Conservation (phyloP, 306 rosid species). For the Begonia fuchsioides region DNA sequence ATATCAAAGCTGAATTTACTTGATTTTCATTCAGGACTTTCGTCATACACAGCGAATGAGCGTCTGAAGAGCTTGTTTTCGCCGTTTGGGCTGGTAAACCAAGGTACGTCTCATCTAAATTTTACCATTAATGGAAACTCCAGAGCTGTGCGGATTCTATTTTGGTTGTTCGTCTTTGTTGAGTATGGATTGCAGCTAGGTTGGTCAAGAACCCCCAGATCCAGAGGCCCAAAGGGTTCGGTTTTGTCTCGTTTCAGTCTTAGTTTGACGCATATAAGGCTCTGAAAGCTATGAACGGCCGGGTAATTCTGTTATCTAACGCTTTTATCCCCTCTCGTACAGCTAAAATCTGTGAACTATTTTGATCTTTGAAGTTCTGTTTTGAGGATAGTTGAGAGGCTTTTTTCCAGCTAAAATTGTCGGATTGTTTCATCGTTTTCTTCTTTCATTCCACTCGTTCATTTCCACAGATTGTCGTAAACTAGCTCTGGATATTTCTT, state of each 20-base stretch:
- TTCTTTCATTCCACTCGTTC: no score
- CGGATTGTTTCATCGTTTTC: no score
- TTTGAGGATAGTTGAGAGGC: no score
- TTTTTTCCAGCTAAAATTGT: no score
- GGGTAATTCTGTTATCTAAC: slow-evolving; percentile 32
- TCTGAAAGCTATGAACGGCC: slow-evolving; percentile 60
- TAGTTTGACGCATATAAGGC: no score
- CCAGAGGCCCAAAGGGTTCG: no score
- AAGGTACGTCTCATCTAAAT: slow-evolving; percentile 22
- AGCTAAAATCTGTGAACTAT: no score
- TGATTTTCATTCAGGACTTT: slow-evolving; percentile 35
- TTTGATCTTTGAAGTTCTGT: no score
- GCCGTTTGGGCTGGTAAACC: slow-evolving; percentile 38
- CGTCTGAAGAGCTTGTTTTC: slow-evolving; percentile 39
- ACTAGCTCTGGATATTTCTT: no score
- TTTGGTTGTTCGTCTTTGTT: neutral
- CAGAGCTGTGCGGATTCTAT: neutral
- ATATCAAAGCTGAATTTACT: neutral
- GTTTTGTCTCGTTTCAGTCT: no score
- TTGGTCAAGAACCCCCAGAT: slow-evolving; percentile 35
- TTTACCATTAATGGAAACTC: neutral
- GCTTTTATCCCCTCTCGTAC: no score
- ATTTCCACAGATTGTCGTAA: no score
- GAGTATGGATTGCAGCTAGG: slow-evolving; percentile 20
- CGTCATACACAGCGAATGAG: slow-evolving; percentile 35